Evolutionary conservation across 2,329 filamentous ascomycete species (phyloP).

Genomic region (Penicillium sp.): DNA sequence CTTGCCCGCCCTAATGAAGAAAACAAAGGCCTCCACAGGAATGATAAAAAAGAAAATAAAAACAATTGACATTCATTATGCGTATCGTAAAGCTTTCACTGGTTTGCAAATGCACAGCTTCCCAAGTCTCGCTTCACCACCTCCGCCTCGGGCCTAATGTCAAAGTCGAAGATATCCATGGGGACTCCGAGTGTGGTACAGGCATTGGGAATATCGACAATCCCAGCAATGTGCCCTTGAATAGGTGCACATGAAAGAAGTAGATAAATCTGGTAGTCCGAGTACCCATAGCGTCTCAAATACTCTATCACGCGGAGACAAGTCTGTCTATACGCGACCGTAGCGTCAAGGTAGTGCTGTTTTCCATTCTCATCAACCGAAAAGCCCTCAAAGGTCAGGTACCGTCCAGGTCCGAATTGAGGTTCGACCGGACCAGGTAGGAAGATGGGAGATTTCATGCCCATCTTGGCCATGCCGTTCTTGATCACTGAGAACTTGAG

Average conservation of each 20-base stretch:
- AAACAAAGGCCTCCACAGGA: too few relatives aligned
- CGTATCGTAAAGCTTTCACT: constrained; percentile 7
- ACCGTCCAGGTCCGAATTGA: constrained; percentile 73
- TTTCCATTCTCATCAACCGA: constrained; percentile 81
- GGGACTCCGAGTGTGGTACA: constrained; percentile 84
- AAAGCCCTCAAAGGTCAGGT: constrained; percentile 85
- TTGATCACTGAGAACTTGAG: constrained; percentile 87
- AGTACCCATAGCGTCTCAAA: constrained; percentile 63
- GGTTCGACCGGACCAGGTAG: constrained; percentile 82
- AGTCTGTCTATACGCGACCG: constrained; percentile 79
- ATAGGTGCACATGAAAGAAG: constrained; percentile 79
- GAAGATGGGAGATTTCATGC: constrained; percentile 78
- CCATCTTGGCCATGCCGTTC: constrained; percentile 65
- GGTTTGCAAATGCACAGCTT: constrained; percentile 58
- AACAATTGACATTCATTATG: too few relatives aligned
- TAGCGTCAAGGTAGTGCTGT: constrained; percentile 83
- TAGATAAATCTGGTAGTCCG: constrained; percentile 76
- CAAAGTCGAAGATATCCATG: constrained; percentile 93
- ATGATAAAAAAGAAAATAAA: too few relatives aligned
- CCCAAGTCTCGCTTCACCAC: constrained; percentile 63
- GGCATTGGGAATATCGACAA: constrained; percentile 86
- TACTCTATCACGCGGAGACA: constrained; percentile 74
- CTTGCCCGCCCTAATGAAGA: too few relatives aligned
- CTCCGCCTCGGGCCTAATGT: constrained; percentile 64
- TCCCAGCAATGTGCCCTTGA: constrained; percentile 80